Base-by-base conservation (phyloP, 768 basidiomycete species). In the Leccinum fibrillosum region DNA sequence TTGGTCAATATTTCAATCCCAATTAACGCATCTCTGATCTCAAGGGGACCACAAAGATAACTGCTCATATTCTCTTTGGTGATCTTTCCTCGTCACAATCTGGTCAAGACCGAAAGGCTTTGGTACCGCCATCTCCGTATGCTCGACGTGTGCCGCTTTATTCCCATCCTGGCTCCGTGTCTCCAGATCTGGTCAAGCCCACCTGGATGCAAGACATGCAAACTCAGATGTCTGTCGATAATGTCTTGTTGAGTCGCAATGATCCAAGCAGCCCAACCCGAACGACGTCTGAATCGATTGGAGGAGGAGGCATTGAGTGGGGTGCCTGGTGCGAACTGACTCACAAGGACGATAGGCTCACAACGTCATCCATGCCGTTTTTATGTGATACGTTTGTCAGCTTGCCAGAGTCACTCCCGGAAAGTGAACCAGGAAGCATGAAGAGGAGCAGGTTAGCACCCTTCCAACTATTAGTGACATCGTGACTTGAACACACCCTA, bases 91-190 rank as follows among this genome's bases (percentile, higher is more conserved):
- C 76, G 8, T 63, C 67, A 1, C 68, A 57, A 57, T 44, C 65
- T 72, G 60, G 34, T 8, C 30, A 26, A 6, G 45, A 54, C 1
- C 53, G 47, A 42, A 53, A 17, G 3, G 74, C 74, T 23, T 60
- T 86, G 15, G 59, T 72, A 1, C 81, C 83, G 0, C 79, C 83
- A 26, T 87, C 85, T 0, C 65, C 80, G 8, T 86, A 84, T 62
- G 82, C 86, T 0, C 80, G 83, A 2, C 81, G 83, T n/a, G 65
- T 83, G 30, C 86, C 86, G 5, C 67, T 88, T 8, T 69, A 81
- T 63, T 67, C 69, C 0, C 84, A 86, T 63, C 86, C 86, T 3
- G 78, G 82, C 32, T 65, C 59, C 7, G 76, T 76, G 0, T 59
- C 66, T 5, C 56, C 52, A 3, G 62, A 66, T 26, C 63, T 69